Conservation (phyloP, 2,329 filamentous ascomycete genomes). For the Pseudogymnoascus sp. region DNA sequence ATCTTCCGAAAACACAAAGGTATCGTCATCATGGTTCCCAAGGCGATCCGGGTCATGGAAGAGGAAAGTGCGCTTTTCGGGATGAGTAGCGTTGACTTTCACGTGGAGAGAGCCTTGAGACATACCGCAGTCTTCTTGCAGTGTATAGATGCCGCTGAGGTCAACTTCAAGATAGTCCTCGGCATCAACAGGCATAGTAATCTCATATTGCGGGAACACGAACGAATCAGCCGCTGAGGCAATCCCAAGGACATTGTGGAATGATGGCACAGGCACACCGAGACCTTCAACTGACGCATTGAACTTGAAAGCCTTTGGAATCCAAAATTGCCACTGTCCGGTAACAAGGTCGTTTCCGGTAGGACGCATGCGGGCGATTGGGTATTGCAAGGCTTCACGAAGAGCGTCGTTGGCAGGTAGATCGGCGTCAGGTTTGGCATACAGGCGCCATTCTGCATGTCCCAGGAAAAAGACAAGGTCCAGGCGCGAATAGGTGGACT, state of each 20-base stretch:
- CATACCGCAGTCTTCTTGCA: constrained; percentile 49
- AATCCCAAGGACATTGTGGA: constrained; percentile 19
- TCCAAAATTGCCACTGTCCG: constrained; percentile 39
- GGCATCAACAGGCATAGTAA: constrained; percentile 30
- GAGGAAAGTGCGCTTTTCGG: constrained; percentile 38
- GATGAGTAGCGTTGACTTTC: constrained; percentile 2
- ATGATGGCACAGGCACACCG: constrained; percentile 18
- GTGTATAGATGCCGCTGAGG: constrained; percentile 43
- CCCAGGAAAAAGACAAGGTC: constrained; percentile 31
- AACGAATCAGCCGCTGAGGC: not conserved
- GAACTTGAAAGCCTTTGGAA: constrained; percentile 32
- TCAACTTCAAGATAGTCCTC: constrained; percentile 28
- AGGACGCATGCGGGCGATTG: constrained; percentile 41
- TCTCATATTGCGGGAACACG: constrained; percentile 36
- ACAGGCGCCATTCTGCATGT: constrained; percentile 40
- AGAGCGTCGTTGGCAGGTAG: constrained; percentile 33
- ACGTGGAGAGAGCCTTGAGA: constrained; percentile 45
- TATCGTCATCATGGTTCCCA: constrained; percentile 39
- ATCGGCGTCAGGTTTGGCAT: constrained; percentile 33
- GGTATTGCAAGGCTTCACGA: constrained; percentile 36
- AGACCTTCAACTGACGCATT: constrained; percentile 33
- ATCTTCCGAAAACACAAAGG: constrained; percentile 49
- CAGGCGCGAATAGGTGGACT: constrained; percentile 32
- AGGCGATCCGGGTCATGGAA: constrained; percentile 50
- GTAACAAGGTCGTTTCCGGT: constrained; percentile 26